These are phyloP conservation scores for Corynascus novoguineensis DNA, from an alignment of 495 filamentous ascomycete species.

Conservation along the genomic window DNA sequence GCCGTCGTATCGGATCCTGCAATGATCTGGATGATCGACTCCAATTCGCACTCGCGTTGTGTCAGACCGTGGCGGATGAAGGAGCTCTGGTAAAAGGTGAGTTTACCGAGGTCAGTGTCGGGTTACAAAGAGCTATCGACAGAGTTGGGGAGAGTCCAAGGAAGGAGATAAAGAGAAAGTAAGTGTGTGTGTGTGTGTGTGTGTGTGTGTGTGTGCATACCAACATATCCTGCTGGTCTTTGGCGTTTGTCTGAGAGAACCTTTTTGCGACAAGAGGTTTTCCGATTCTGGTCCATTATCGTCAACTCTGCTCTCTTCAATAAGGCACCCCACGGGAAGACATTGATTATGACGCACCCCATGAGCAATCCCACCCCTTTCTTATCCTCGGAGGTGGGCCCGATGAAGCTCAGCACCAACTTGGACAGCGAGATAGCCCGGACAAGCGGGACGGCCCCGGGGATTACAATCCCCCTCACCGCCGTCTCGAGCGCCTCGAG, in stretches of 20 bases:
- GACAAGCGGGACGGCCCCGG: conserved; percentile 28
- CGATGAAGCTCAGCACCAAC: conserved; percentile 49
- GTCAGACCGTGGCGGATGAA: conserved; percentile 33
- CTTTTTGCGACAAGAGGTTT: conserved; percentile 26
- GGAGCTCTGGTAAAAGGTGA: conserved; percentile 11
- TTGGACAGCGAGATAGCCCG: conserved; percentile 37
- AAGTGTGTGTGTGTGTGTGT: no score
- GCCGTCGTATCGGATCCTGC: conserved; percentile 63
- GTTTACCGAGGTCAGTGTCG: background rate
- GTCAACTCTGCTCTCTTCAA: conserved; percentile 39
- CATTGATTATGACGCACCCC: background rate
- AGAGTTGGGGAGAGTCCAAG: no score
- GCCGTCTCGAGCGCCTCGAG: conserved; percentile 33
- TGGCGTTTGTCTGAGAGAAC: conserved; percentile 26
- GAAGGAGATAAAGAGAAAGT: no score
- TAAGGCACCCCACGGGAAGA: conserved; percentile 44
- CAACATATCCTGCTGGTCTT: conserved; percentile 37
- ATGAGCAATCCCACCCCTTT: conserved; percentile 38
- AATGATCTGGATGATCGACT: conserved; percentile 42
- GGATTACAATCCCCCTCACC: conserved; percentile 23
- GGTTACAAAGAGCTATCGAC: background rate
- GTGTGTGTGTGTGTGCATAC: no score
- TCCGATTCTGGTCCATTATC: conserved; percentile 18
- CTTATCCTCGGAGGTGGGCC: conserved; percentile 52
- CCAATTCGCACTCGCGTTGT: conserved; percentile 30